phyloP scores from a whole-genome alignment of 495 filamentous ascomycete genomes.

The Podospora pseudocomata region DNA sequence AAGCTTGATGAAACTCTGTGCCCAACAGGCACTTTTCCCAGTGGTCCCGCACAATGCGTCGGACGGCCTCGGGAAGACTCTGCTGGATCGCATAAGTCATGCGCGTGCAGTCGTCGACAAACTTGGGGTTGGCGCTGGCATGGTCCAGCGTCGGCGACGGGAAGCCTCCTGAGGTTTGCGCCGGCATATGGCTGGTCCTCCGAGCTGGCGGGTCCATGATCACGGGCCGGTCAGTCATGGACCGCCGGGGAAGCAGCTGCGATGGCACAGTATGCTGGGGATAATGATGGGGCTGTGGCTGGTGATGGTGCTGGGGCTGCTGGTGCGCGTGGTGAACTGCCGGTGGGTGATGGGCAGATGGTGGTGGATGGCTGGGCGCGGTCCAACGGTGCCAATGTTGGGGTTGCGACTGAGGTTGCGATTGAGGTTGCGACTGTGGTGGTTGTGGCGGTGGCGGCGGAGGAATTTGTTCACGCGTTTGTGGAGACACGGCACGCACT shows the following conservation, averaged over 20 bases:
- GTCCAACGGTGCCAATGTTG: constrained; percentile 10
- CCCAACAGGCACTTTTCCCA: constrained; percentile 51
- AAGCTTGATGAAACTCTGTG: constrained; percentile 49
- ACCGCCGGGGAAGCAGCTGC: background rate
- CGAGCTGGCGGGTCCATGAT: constrained; percentile 43
- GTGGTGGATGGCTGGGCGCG: background rate
- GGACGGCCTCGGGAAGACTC: constrained; percentile 42
- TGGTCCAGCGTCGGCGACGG: constrained; percentile 40
- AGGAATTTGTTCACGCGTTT: constrained; percentile 13
- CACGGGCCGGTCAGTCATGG: constrained; percentile 27
- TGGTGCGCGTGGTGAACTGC: background rate
- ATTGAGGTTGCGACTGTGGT: constrained; percentile 2
- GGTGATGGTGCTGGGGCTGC: background rate
- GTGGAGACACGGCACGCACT: constrained; percentile 4
- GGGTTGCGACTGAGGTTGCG: constrained; percentile 16
- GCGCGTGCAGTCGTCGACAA: constrained; percentile 41
- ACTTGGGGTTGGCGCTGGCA: constrained; percentile 36
- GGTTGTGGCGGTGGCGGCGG: background rate
- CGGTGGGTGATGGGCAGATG: constrained; percentile 5
- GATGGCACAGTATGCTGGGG: constrained; percentile 5
- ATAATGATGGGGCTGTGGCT: constrained; percentile 1
- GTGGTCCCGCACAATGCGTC: constrained; percentile 43
- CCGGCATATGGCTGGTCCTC: constrained; percentile 20
- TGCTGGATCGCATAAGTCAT: constrained; percentile 41
- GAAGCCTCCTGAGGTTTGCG: constrained; percentile 28